Base-by-base conservation (phyloP, 2,329 filamentous ascomycete genomes). In the Blastomyces percursus region DNA sequence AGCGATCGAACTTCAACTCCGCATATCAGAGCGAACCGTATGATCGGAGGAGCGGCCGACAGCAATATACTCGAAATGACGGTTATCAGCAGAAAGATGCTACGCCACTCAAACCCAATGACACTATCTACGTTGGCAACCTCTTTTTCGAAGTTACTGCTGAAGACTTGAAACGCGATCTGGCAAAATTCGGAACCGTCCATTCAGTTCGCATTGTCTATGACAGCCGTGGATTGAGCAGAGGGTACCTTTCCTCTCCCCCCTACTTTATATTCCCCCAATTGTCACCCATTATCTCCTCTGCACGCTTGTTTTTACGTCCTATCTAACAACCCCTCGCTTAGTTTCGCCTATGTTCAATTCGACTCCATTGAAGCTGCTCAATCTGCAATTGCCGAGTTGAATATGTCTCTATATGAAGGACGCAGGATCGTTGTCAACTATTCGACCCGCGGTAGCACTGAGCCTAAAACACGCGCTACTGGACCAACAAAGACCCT, bases 61-160 rank as follows among this genome's bases (percentile, higher is more conserved):
- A 63, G 63, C 14, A 24, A 21, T 27, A 60, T 62, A 32, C 51
- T 69, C 57, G 60, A 72, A 69, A 69, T 7, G 55, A 69, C 50
- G 59, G 69, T 44, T 65, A 63, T 32, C 63, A 54, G 21, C 40
- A 64, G 21, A 60, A 63, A 46, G 63, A 65, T 35, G 42, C 46
- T 61, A 16, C 32, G 54, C 16, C 65, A 63, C 42, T 60, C 30
- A 27, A 61, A 55, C 76, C 76, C 21, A 77, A 76, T 59, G 74
- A 75, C 65, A 81, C 78, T 8, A 68, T 90, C 63, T 90, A 87
- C 69, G 71, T 90, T 65, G 86, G 85, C 64, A 90, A 90, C 73
- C 75, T 90, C 55, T 85, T 84, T 72, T 90, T 85, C 71, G 86
- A 90, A 70, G 81, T 87, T 62, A 85, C 81, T 6, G 80, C 82